phyloP scores from a whole-genome alignment of 306 rosid genomes.

The Rubus idaeus region DNA sequence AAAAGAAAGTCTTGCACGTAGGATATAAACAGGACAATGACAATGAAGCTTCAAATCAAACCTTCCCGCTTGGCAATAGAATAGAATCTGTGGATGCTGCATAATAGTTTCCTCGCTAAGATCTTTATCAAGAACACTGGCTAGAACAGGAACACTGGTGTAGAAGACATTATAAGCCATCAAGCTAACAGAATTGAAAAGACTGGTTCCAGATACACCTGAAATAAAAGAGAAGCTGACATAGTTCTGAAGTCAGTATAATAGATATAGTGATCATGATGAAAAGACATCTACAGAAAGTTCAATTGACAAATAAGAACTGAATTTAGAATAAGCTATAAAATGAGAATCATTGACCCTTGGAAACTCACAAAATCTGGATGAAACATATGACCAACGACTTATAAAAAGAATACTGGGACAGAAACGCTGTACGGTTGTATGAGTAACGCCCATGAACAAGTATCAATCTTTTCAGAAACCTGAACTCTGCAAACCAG shows the following conservation, averaged over 20 bases:
- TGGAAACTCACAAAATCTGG: slow-evolving; percentile 87
- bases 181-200: slow-evolving; percentile 97
- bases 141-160: slow-evolving; percentile 95
- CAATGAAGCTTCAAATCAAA: slow-evolving; percentile 34
- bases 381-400: slow-evolving; percentile 91
- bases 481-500: slow-evolving; percentile 85
- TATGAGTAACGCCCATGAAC: slow-evolving; percentile 99
- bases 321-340: slow-evolving; percentile 6
- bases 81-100: slow-evolving; percentile 99
- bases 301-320: slow-evolving; percentile 12
- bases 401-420: slow-evolving; percentile 97
- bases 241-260: slow-evolving; percentile 47
- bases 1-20: neutral
- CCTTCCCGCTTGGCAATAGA: slow-evolving; percentile 99
- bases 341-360: slow-evolving; percentile 4
- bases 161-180: slow-evolving; percentile 99
- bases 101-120: slow-evolving; percentile 92
- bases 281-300: slow-evolving; percentile 2
- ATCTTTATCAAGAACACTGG: slow-evolving; percentile 96
- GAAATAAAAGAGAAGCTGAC: slow-evolving; percentile 96
- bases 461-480: slow-evolving; percentile 84
- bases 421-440: slow-evolving; percentile 94
- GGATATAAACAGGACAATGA: neutral
- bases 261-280: neutral
- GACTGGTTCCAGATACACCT: slow-evolving; percentile 99